Conservation (phyloP, 768 basidiomycete genomes). For the Scleroderma citrinum region DNA sequence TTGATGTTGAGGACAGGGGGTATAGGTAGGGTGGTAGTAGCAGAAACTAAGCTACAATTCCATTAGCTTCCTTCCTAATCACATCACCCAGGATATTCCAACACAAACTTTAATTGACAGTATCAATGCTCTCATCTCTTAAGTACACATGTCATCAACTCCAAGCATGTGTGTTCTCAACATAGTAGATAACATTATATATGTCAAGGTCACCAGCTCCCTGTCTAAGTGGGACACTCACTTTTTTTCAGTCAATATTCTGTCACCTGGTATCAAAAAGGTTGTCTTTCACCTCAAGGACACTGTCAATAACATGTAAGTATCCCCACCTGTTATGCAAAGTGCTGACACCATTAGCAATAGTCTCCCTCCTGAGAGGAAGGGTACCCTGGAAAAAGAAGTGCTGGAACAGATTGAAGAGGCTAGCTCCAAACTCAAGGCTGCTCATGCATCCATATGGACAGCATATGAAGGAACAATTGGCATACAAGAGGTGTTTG, state of each 20-base stretch:
- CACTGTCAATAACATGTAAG: background rate
- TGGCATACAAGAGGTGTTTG: background rate
- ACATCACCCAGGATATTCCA: background rate
- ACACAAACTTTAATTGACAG: background rate
- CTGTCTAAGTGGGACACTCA: background rate
- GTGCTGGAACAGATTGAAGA: background rate
- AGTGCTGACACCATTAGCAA: background rate
- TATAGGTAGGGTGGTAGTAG: background rate
- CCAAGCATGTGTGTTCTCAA: background rate
- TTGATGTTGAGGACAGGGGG: background rate
- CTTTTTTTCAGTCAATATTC: background rate
- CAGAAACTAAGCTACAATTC: too few relatives aligned
- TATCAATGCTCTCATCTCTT: background rate
- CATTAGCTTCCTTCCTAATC: too few relatives aligned
- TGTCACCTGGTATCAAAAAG: background rate
- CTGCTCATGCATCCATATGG: background rate
- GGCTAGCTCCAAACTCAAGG: background rate
- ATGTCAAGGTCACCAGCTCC: background rate
- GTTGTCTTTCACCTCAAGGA: background rate
- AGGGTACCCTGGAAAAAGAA: background rate
- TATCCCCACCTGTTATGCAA: background rate
- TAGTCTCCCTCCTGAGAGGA: background rate
- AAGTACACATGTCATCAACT: background rate
- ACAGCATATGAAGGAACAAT: background rate
- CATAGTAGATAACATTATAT: background rate